Conservation (phyloP, 371 early-diverging fungal species). For the Apophysomyces sp. region DNA sequence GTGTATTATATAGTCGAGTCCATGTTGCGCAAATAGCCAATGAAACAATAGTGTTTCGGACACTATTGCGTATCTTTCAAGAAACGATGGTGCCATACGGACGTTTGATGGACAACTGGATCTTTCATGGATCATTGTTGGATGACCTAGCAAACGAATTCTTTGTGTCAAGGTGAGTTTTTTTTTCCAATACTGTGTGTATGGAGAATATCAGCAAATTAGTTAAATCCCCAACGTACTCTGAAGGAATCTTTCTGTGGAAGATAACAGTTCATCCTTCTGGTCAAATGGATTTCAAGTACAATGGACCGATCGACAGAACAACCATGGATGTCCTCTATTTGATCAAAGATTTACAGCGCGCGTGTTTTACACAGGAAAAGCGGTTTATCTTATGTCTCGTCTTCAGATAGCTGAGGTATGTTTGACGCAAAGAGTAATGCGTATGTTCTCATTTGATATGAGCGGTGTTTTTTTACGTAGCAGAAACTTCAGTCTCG, state of each 20-base stretch:
- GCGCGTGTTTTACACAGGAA: slow-evolving; percentile 33
- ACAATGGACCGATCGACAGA: not conserved
- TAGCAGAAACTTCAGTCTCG: not conserved
- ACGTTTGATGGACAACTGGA: slow-evolving; percentile 40
- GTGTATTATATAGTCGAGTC: slow-evolving; percentile 18
- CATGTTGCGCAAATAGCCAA: slow-evolving; percentile 22
- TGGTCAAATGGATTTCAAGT: slow-evolving; percentile 26
- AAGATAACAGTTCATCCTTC: slow-evolving; percentile 10
- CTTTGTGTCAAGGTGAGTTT: slow-evolving; percentile 26
- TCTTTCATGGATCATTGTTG: slow-evolving; percentile 27
- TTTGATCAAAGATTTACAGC: slow-evolving; percentile 19
- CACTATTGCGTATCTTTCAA: slow-evolving; percentile 17
- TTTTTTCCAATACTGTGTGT: not conserved
- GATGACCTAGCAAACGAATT: slow-evolving; percentile 34
- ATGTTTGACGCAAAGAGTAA: not conserved
- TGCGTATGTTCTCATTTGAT: not conserved
- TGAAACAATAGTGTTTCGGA: slow-evolving; percentile 6
- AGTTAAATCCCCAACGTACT: not conserved
- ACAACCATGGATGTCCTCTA: slow-evolving; percentile 22
- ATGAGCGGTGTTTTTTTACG: not conserved
- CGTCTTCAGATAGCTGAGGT: slow-evolving; percentile 7
- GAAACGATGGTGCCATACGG: slow-evolving; percentile 30
- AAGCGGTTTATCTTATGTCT: slow-evolving; percentile 25
- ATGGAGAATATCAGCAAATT: not conserved
- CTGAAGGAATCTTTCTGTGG: not conserved